phyloP scores from a whole-genome alignment of 2,329 filamentous ascomycete species.

The Penicillium sclerotigenum region DNA sequence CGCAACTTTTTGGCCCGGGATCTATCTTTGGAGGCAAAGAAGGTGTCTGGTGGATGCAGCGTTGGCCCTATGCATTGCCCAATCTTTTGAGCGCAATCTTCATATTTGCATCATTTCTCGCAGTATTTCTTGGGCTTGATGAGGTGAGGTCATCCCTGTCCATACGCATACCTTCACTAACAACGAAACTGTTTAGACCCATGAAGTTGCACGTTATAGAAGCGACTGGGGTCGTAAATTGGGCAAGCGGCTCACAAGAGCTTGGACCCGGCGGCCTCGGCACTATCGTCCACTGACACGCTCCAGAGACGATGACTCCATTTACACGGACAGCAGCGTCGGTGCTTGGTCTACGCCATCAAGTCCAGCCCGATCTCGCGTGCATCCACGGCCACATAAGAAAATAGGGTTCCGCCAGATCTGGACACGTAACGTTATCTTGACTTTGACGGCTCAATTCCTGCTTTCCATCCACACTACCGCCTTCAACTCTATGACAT shows the following conservation, averaged over 20 bases:
- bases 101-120: slow-evolving; percentile 53
- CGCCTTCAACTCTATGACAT: slow-evolving; percentile 73
- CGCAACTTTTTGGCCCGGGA: slow-evolving; percentile 59
- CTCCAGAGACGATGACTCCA: slow-evolving; percentile 28
- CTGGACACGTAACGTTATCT: slow-evolving; percentile 54
- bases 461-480: slow-evolving; percentile 72
- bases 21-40: slow-evolving; percentile 55
- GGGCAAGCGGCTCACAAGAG: slow-evolving; percentile 34
- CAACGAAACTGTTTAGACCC: slow-evolving; percentile 25
- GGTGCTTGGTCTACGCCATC: slow-evolving; percentile 26
- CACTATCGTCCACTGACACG: slow-evolving; percentile 38
- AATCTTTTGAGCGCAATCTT: slow-evolving; percentile 64
- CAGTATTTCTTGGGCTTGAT: slow-evolving; percentile 63
- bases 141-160: slow-evolving; percentile 47
- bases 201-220: slow-evolving; percentile 38
- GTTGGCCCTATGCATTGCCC: slow-evolving; percentile 67
- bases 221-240: slow-evolving; percentile 43
- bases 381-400: slow-evolving; percentile 37
- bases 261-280: slow-evolving; percentile 25
- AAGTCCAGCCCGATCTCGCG: slow-evolving; percentile 25
- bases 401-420: slow-evolving; percentile 49
- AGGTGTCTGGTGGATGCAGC: slow-evolving; percentile 62
- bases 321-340: slow-evolving; percentile 33
- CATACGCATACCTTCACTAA: neutral
- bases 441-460: slow-evolving; percentile 60